These are phyloP conservation scores for Metarhizium sp. DNA, from an alignment of 2,329 filamentous ascomycete genomes.

Conservation along the genomic window DNA sequence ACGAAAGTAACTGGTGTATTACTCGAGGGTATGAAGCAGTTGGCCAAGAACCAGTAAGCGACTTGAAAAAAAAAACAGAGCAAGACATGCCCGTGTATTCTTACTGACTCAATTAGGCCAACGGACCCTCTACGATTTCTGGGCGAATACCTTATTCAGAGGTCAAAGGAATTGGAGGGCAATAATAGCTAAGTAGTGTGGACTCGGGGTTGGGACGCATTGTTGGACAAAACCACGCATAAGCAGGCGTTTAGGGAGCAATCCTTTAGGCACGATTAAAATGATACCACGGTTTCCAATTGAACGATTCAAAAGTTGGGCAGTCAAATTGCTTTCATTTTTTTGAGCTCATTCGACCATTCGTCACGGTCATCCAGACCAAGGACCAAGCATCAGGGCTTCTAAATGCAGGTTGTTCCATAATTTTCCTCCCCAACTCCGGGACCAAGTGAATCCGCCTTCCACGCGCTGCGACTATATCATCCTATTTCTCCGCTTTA, in stretches of 20 bases:
- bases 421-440: constrained; percentile 34
- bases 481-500: constrained; percentile 39
- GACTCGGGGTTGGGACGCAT: background rate
- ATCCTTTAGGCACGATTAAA: background rate
- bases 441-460: constrained; percentile 26
- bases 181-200: constrained; percentile 12
- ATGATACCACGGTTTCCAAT: constrained; percentile 1
- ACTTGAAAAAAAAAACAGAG: constrained; percentile 13
- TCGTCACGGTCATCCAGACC: constrained; percentile 20
- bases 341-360: constrained; percentile 22
- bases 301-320: background rate
- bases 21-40: constrained; percentile 64
- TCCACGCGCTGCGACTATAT: constrained; percentile 6
- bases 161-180: constrained; percentile 54
- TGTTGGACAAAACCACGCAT: background rate
- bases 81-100: constrained; percentile 6
- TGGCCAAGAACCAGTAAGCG: constrained; percentile 62
- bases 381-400: constrained; percentile 32
- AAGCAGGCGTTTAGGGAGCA: constrained; percentile 6
- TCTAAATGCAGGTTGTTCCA: constrained; percentile 33
- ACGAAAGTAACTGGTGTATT: constrained; percentile 58
- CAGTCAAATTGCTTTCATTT: constrained; percentile 21
- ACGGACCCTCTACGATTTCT: constrained; percentile 58
- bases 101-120: constrained; percentile 34
- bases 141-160: constrained; percentile 61